phyloP scores from a whole-genome alignment of 805 yeast genomes.

The Candida ipomoeae region DNA sequence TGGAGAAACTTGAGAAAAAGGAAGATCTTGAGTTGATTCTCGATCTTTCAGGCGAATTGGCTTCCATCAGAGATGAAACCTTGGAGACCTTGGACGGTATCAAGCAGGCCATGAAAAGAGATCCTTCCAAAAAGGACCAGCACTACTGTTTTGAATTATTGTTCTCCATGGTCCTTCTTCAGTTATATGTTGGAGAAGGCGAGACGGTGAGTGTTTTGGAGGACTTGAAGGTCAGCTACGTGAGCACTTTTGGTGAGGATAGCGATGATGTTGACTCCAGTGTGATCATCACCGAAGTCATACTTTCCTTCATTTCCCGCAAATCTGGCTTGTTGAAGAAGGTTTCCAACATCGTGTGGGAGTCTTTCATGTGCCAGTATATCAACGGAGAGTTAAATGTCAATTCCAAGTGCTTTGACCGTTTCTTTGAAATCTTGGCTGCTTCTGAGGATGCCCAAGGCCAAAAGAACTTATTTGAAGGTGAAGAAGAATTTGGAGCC shows the following conservation, averaged over 20 bases:
- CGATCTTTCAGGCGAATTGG: conserved; percentile 58
- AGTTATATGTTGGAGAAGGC: conserved; percentile 69
- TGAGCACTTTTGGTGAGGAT: conserved; percentile 34
- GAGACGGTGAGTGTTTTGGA: conserved; percentile 73
- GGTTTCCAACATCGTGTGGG: conserved; percentile 39
- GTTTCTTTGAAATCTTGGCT: conserved; percentile 33
- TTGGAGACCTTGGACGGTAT: conserved; percentile 40
- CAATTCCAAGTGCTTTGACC: conserved; percentile 30
- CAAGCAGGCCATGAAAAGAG: conserved; percentile 18
- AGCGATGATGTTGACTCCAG: conserved; percentile 27
- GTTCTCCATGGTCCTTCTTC: conserved; percentile 71
- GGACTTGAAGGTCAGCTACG: conserved; percentile 64
- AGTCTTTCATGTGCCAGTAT: conserved; percentile 31
- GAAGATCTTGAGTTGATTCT: conserved; percentile 20
- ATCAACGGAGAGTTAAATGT: conserved; percentile 26
- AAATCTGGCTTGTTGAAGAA: conserved; percentile 36
- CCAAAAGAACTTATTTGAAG: conserved; percentile 68
- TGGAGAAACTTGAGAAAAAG: conserved; percentile 24
- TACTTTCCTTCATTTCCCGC: conserved; percentile 42
- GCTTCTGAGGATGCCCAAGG: conserved; percentile 81
- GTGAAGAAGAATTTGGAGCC: conserved; percentile 37
- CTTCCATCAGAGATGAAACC: conserved; percentile 45
- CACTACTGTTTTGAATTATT: conserved; percentile 69
- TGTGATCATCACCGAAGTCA: conserved; percentile 39
- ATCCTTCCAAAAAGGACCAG: conserved; percentile 32